Conservation (phyloP, 768 basidiomycete genomes). For the Amanita brunnescens region DNA sequence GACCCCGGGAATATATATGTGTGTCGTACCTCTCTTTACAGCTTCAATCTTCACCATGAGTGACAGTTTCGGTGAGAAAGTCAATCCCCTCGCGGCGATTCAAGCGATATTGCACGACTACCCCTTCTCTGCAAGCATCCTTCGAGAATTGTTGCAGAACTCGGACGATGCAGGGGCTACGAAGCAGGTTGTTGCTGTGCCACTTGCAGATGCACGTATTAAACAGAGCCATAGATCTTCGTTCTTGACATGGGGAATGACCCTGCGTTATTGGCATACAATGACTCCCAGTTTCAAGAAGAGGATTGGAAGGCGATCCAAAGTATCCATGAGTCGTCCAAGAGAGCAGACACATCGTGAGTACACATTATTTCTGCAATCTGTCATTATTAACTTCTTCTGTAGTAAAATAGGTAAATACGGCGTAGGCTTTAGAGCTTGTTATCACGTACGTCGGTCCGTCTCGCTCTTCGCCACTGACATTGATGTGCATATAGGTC, state of each 20-base stretch:
- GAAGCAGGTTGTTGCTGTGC: conserved; percentile 24
- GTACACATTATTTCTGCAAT: conserved; percentile 5
- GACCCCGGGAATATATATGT: background rate
- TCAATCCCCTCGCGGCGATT: conserved; percentile 16
- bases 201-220: background rate
- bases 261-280: conserved; percentile 39
- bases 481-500: conserved; percentile 20
- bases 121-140: conserved; percentile 34
- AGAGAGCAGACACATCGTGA: conserved; percentile 35
- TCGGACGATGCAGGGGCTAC: conserved; percentile 42
- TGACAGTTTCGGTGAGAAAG: conserved; percentile 11
- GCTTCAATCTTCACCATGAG: background rate
- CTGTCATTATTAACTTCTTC: background rate
- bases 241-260: conserved; percentile 31
- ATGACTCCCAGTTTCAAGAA: conserved; percentile 31
- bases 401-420: conserved; percentile 45
- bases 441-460: conserved; percentile 35
- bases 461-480: background rate
- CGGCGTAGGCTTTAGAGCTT: conserved; percentile 41
- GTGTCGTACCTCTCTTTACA: too few species aligned
- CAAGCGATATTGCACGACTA: conserved; percentile 32
- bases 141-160: conserved; percentile 40
- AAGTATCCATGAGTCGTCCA: conserved; percentile 36
- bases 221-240: conserved; percentile 24
- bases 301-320: conserved; percentile 37